Evolutionary conservation across 2,329 filamentous ascomycete genomes (phyloP), one percentile per base, ranked within the genome.

Genomic region (Cytospora chrysosperma): DNA sequence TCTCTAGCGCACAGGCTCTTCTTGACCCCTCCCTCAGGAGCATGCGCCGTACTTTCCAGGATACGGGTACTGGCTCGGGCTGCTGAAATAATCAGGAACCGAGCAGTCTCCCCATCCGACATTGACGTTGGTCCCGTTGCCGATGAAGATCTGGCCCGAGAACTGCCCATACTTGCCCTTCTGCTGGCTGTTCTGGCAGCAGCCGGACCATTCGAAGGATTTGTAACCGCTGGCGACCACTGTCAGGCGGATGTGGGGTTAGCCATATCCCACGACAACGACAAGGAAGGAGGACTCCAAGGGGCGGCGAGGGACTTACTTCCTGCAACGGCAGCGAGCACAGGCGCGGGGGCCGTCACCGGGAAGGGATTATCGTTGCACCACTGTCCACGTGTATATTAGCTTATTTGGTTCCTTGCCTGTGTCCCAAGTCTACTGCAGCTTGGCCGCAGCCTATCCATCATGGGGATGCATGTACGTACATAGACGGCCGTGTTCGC

Each of bases 81-180:
- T 37, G 2, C 13, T 3, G 10, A 59, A 59, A 30, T 59, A 52
- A 6, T 40, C 17, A n/a, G n/a, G 24, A 17, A 9, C 3, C 8
- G 57, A 52, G n/a, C 57, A 59, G 24, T 59, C 57, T 37, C 57
- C 57, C 17, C 40, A 59, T 19, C 57, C 47, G 24, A 59, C 17
- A 24, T 52, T 59, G 57, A 59, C 40, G 24, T 59, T 59, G 15
- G 57, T 59, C 1, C 30, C 57, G 32, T 59, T 59, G 13, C 57
- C 57, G 0, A 59, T n/a, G 49, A 52, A 50, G n/a, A 59, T 37
- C 56, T 59, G 56, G 47, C 56, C 56, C 7, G 56, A 59, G 56
- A 50, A 28, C 30, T 51, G 47, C 7, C 37, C 26, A 21, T 37
- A 17, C 10, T 8, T 27, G 47, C 56, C 47, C 9, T 27, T 15